Evolutionary conservation across 768 basidiomycete species (phyloP).

Genomic region (Pleurotus tuoliensis): DNA sequence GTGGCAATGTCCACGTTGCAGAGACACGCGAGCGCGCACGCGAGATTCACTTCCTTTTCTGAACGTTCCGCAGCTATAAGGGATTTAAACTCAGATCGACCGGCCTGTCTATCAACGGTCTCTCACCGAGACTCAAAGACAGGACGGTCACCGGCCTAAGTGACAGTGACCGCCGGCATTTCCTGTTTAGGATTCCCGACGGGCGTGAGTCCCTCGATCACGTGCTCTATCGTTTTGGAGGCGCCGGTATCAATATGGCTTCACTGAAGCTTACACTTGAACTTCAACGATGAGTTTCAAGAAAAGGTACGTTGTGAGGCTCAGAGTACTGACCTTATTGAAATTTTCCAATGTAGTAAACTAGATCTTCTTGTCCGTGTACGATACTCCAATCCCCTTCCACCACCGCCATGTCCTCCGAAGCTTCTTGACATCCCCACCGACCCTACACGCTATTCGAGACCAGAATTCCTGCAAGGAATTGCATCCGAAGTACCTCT

Average conservation of each 20-base stretch:
- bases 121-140: no score
- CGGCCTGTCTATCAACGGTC: no score
- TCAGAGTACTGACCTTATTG: background rate
- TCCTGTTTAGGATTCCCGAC: background rate
- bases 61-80: no score
- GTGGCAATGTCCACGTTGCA: no score
- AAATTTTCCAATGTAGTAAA: slow-evolving; percentile 43
- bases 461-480: slow-evolving; percentile 78
- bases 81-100: no score
- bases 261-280: background rate
- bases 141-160: no score
- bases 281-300: slow-evolving; percentile 44
- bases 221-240: background rate
- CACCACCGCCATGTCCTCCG: slow-evolving; percentile 95
- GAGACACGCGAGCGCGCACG: no score
- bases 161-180: no score
- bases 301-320: slow-evolving; percentile 39
- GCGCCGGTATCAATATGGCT: background rate
- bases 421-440: slow-evolving; percentile 93
- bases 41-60: no score
- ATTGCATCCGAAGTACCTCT: slow-evolving; percentile 78
- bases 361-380: slow-evolving; percentile 91
- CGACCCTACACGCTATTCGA: slow-evolving; percentile 81
- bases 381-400: slow-evolving; percentile 91
- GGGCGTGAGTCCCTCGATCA: background rate